Base-by-base conservation (phyloP, 805 yeast genomes). In the Candida dendrica region DNA sequence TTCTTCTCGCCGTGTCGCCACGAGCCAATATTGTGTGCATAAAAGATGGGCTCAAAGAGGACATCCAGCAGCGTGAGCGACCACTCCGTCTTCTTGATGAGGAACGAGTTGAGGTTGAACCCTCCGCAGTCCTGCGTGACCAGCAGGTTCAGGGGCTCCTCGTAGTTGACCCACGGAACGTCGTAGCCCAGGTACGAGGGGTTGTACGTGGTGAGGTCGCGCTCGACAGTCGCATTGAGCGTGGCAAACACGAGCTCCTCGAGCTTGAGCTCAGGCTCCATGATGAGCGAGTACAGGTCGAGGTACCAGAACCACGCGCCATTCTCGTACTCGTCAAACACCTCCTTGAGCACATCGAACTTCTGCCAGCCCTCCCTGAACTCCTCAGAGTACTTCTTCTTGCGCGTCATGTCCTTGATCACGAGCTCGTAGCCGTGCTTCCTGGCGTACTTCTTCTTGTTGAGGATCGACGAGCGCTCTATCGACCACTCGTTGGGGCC, bases 301-400 rank as follows among this genome's bases (percentile, higher is more conserved):
- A 68, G 38, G 44, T 68, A 68, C 71, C 71, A 68, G 46, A 61
- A 64, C 72, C 72, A 67, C 32, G 56, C 59, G 10, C 61, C 60
- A 16, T 47, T 33, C 2, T 50, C 32, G n/a, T 55, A 49, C 38
- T 64, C 59, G 39, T 58, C 60, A 64, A 68, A 61, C 1, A 61
- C 59, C 24, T 52, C 59, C 34, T 64, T 55, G 24, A 68, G 44
- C 22, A 58, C 44, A 45, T 68, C 72, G 34, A 66, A 60, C 44
- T 66, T 66, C 47, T 65, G 71, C 72, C 72, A 67, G 3, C 71
- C 70, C 53, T 67, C 71, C 46, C 78, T 62, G 56, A 65, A 65
- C 41, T 72, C 77, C 53, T 71, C 71, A 37, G 73, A 71, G 49
- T 73, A 73, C 39, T 70, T 58, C 50, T 71, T 73, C 46, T 69